Conservation (phyloP, 2,329 filamentous ascomycete species). For the Neofusicoccum umdonicola region DNA sequence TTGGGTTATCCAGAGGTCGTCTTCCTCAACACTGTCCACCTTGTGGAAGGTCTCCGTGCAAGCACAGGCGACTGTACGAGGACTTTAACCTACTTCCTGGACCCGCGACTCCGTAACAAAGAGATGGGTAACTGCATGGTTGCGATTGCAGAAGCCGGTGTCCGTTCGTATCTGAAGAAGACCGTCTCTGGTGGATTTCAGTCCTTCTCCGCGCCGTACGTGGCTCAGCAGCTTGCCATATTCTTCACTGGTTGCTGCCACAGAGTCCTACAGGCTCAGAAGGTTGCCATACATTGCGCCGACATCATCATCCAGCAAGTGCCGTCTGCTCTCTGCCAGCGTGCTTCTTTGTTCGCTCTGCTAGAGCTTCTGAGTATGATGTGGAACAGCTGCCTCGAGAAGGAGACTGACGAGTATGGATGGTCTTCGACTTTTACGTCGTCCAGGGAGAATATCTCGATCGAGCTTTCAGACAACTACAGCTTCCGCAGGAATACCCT, state of each 20-base stretch:
- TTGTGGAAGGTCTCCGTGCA: slow-evolving; percentile 85
- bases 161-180: slow-evolving; percentile 76
- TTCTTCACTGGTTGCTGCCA: slow-evolving; percentile 91
- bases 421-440: slow-evolving; percentile 81
- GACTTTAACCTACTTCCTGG: slow-evolving; percentile 88
- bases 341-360: slow-evolving; percentile 85
- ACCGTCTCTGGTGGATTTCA: slow-evolving; percentile 69
- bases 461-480: slow-evolving; percentile 94
- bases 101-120: slow-evolving; percentile 71
- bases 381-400: slow-evolving; percentile 92
- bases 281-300: slow-evolving; percentile 78
- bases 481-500: slow-evolving; percentile 76
- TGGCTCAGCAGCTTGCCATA: slow-evolving; percentile 80
- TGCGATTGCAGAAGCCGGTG: slow-evolving; percentile 63
- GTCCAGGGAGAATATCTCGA: slow-evolving; percentile 69
- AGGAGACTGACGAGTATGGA: slow-evolving; percentile 89
- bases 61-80: slow-evolving; percentile 87
- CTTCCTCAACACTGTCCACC: slow-evolving; percentile 84
- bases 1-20: slow-evolving; percentile 88
- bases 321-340: slow-evolving; percentile 86
- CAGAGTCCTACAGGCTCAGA: slow-evolving; percentile 86
- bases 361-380: slow-evolving; percentile 89
- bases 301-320: slow-evolving; percentile 81
- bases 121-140: slow-evolving; percentile 63
- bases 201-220: slow-evolving; percentile 83